Conservation (phyloP, 306 rosid genomes). For the Trifolium dubium region DNA sequence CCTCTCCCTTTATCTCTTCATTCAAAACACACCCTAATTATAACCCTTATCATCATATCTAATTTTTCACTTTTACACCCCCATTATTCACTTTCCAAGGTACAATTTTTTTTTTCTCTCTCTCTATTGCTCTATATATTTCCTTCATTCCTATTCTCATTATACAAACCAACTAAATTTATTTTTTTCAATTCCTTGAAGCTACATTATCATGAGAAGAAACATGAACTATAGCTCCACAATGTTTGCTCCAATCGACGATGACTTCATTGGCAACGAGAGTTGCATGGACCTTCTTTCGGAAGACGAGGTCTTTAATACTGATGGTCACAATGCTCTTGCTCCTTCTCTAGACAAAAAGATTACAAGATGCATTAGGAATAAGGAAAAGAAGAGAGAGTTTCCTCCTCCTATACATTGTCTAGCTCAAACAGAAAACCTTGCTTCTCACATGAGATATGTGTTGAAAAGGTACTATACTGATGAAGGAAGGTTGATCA, state of each 20-base stretch:
- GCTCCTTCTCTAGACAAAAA: neutral
- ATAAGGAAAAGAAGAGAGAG: constrained; percentile 31
- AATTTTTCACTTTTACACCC: neutral
- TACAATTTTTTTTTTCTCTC: neutral
- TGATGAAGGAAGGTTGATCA: constrained; percentile 63
- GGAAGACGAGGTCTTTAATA: neutral
- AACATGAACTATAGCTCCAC: neutral
- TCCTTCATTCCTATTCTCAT: neutral
- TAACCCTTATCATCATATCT: neutral
- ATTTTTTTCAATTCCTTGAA: neutral
- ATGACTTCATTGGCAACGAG: constrained; percentile 68
- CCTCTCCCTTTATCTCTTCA: neutral
- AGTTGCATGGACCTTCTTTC: constrained; percentile 60
- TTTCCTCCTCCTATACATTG: constrained; percentile 73
- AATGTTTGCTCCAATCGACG: constrained; percentile 27
- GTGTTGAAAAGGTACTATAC: constrained; percentile 64
- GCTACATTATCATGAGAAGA: neutral
- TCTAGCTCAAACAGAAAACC: constrained; percentile 66
- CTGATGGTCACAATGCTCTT: neutral
- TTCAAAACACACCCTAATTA: neutral
- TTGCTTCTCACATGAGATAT: constrained; percentile 72
- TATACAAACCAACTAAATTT: neutral
- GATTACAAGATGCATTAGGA: neutral
- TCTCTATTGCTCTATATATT: neutral
- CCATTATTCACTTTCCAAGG: neutral